These are phyloP conservation scores for Rhytidhysteron rufulum DNA, from an alignment of 2,329 filamentous ascomycete genomes.

Conservation along the genomic window DNA sequence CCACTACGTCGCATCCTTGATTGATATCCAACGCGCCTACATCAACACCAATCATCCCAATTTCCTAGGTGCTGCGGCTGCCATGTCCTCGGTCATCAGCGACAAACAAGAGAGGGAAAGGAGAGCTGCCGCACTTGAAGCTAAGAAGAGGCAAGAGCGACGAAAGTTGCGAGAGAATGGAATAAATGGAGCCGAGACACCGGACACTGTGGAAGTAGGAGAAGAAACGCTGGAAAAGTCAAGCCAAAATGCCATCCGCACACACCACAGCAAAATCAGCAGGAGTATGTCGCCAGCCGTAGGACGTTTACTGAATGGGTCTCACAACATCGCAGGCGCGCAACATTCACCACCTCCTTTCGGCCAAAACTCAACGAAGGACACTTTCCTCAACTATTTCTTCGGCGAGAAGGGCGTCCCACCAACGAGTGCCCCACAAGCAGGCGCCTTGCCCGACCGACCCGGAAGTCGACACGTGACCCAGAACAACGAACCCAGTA, in stretches of 20 bases:
- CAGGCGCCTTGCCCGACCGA: slow-evolving; percentile 29
- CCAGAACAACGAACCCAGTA: slow-evolving; percentile 74
- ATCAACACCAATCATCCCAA: slow-evolving; percentile 99
- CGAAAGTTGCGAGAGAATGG: slow-evolving; percentile 76
- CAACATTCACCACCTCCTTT: slow-evolving; percentile 60
- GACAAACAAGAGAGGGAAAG: slow-evolving; percentile 94
- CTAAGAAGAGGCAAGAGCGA: slow-evolving; percentile 80
- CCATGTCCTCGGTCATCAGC: slow-evolving; percentile 94
- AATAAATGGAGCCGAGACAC: slow-evolving; percentile 66
- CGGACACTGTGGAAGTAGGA: slow-evolving; percentile 60
- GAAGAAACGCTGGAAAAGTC: slow-evolving; percentile 52
- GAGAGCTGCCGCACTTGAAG: slow-evolving; percentile 74
- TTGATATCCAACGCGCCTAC: slow-evolving; percentile 95
- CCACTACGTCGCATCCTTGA: slow-evolving; percentile 89
- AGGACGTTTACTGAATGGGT: slow-evolving; percentile 52
- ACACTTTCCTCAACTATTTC: slow-evolving; percentile 98
- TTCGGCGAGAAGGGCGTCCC: slow-evolving; percentile 86
- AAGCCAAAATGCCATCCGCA: slow-evolving; percentile 55
- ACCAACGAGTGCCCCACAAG: slow-evolving; percentile 37
- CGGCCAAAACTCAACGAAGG: slow-evolving; percentile 60
- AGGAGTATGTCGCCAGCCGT: slow-evolving; percentile 82
- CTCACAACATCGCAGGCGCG: not conserved
- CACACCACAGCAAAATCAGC: slow-evolving; percentile 56
- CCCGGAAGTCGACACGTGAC: slow-evolving; percentile 64
- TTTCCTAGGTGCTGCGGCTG: slow-evolving; percentile 91